Percentiles rank a stretch among this genome's conserved stretches.
Conservation (phyloP, 1,284 basidiomycete species). For the Pulchroboletus neoregius region DNA sequence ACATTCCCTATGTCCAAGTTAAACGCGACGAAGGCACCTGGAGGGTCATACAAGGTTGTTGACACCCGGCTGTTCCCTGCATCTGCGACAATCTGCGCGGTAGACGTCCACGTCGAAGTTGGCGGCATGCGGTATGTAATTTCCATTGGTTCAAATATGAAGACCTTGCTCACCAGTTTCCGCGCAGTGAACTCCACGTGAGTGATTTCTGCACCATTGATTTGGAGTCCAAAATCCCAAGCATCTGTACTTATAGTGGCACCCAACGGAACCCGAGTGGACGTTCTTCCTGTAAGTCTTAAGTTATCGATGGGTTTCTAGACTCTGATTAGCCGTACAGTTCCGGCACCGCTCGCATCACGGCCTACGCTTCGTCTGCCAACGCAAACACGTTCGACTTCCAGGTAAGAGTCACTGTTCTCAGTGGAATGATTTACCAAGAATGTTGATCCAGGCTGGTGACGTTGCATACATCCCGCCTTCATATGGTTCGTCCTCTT, state of each 20-base stretch:
- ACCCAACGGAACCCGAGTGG: conserved; percentile 47
- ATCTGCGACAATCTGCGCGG: conserved; percentile 52
- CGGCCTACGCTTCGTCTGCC: conserved; percentile 37
- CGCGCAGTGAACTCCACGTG: conserved; percentile 50
- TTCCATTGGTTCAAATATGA: background rate
- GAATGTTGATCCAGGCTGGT: conserved; percentile 39
- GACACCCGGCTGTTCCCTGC: conserved; percentile 56
- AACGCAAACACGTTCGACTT: conserved; percentile 45
- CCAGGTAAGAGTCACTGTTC: conserved; percentile 27
- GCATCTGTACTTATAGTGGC: conserved; percentile 41
- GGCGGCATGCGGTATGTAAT: conserved; percentile 51
- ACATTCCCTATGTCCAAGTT: conserved; percentile 51
- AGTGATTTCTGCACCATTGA: conserved; percentile 20
- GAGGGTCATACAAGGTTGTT: conserved; percentile 58
- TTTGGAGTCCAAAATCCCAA: background rate
- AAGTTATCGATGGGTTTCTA: background rate
- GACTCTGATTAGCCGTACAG: conserved; percentile 26
- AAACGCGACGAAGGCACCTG: conserved; percentile 38
- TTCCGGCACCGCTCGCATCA: conserved; percentile 45
- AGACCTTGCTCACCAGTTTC: background rate
- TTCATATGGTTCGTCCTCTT: conserved; percentile 39
- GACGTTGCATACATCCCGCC: conserved; percentile 57
- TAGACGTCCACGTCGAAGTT: conserved; percentile 54
- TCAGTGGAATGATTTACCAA: background rate
- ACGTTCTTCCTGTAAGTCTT: conserved; percentile 33